phyloP scores from a whole-genome alignment of 768 basidiomycete genomes.

The Trametes sanguinea region DNA sequence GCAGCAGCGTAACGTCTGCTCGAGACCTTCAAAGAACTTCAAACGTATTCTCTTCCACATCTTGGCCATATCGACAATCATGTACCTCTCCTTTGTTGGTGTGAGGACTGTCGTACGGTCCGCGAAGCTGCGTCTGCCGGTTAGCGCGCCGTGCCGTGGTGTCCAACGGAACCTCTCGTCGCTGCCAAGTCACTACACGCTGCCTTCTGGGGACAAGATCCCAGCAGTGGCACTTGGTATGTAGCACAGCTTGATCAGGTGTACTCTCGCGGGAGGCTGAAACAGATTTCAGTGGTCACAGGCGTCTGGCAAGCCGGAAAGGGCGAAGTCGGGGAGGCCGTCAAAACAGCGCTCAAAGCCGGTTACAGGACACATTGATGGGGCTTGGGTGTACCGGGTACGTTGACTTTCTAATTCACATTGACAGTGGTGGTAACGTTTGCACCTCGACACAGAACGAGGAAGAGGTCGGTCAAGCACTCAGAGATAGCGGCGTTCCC shows the following conservation, averaged over 20 bases:
- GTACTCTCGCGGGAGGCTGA: background rate
- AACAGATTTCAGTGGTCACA: slow-evolving; percentile 26
- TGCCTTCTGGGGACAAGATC: slow-evolving; percentile 69
- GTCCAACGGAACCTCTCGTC: slow-evolving; percentile 23
- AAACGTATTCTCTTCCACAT: slow-evolving; percentile 17
- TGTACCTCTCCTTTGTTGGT: slow-evolving; percentile 11
- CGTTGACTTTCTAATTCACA: slow-evolving; percentile 14
- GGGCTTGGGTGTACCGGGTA: slow-evolving; percentile 69
- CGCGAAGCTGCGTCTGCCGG: background rate
- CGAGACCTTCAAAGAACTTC: background rate
- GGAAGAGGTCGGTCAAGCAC: slow-evolving; percentile 64
- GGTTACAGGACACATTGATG: slow-evolving; percentile 77
- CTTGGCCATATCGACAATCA: slow-evolving; percentile 6
- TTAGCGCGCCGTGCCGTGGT: slow-evolving; percentile 18
- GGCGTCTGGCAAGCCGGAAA: slow-evolving; percentile 63
- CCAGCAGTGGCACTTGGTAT: slow-evolving; percentile 67
- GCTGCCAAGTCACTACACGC: slow-evolving; percentile 51
- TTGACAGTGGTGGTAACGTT: no score
- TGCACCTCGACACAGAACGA: slow-evolving; percentile 51
- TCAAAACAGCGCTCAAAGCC: slow-evolving; percentile 61
- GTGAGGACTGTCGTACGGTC: background rate
- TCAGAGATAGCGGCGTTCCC: slow-evolving; percentile 58
- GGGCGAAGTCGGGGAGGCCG: slow-evolving; percentile 66
- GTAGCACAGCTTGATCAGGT: background rate
- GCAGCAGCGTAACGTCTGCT: background rate